phyloP scores from a whole-genome alignment of 129 eudicot species.

The Lonicera japonica region DNA sequence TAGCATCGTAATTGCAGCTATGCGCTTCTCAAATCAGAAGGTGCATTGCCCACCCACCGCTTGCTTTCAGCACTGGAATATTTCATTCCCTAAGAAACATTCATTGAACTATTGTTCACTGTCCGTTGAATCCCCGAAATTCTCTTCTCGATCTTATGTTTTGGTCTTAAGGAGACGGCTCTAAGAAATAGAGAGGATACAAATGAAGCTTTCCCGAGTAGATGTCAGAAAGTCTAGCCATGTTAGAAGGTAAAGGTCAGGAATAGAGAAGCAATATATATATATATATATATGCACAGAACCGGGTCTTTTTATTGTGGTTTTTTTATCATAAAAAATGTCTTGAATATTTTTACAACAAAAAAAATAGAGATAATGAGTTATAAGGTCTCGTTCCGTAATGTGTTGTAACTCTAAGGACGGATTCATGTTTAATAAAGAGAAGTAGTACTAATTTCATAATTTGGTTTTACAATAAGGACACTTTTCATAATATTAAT shows the following conservation, averaged over 20 bases:
- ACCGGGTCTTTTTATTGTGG: too few species aligned
- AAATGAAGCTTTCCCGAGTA: neutral
- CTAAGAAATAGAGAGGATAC: neutral
- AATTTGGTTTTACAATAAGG: too few species aligned
- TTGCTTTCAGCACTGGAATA: neutral
- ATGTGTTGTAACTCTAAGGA: too few species aligned
- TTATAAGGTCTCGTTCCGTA: too few species aligned
- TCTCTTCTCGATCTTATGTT: slow-evolving; percentile 6
- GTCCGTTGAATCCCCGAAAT: neutral
- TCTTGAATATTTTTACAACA: too few species aligned
- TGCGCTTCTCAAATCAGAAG: slow-evolving; percentile 11
- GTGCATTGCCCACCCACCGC: neutral
- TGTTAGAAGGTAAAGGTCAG: neutral
- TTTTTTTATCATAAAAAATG: too few species aligned
- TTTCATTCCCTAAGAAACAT: slow-evolving; percentile 6
- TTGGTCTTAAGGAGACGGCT: neutral
- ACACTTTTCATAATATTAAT: too few species aligned
- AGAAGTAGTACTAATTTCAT: too few species aligned
- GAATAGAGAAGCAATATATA: too few species aligned
- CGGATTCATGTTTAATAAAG: too few species aligned
- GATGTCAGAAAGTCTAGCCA: neutral
- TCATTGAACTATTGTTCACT: neutral
- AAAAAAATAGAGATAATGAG: too few species aligned
- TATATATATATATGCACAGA: too few species aligned
- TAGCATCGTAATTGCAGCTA: slow-evolving; percentile 22